Percentiles rank a stretch among this genome's conserved stretches.
Evolutionary conservation across 1,284 basidiomycete genomes (phyloP).

Genomic region (Pulchroboletus neoregius): DNA sequence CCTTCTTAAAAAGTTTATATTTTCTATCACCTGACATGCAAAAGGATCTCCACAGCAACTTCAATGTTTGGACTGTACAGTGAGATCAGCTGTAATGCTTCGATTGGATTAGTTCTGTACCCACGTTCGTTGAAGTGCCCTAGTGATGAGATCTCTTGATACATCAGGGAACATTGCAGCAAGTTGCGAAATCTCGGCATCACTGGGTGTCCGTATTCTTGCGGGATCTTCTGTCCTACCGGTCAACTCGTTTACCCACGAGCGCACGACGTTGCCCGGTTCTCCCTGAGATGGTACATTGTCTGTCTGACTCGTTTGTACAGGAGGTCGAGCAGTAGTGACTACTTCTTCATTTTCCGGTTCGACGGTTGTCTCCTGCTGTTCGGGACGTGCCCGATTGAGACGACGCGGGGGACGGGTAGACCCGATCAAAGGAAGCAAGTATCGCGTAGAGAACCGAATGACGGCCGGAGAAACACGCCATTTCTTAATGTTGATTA

Average conservation of each 20-base stretch:
- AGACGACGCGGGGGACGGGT: slow-evolving; percentile 52
- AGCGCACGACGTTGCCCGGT: slow-evolving; percentile 54
- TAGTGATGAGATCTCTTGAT: slow-evolving; percentile 69
- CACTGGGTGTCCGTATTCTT: slow-evolving; percentile 65
- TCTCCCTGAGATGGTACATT: slow-evolving; percentile 15
- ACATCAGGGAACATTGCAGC: slow-evolving; percentile 82
- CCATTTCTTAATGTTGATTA: slow-evolving; percentile 70
- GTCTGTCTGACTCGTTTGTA: slow-evolving; percentile 19
- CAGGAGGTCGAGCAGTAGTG: slow-evolving; percentile 48
- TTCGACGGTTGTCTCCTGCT: slow-evolving; percentile 20
- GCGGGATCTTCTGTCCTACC: slow-evolving; percentile 53
- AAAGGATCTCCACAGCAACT: slow-evolving; percentile 75
- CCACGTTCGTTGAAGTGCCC: slow-evolving; percentile 78
- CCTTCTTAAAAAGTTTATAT: neutral
- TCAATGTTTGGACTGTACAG: slow-evolving; percentile 65
- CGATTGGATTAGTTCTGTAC: slow-evolving; percentile 24
- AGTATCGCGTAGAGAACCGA: slow-evolving; percentile 45
- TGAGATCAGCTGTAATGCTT: slow-evolving; percentile 7
- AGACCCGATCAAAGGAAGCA: slow-evolving; percentile 64
- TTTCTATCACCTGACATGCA: slow-evolving; percentile 39
- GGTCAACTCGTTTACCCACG: slow-evolving; percentile 80
- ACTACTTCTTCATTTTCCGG: slow-evolving; percentile 49
- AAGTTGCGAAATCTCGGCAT: slow-evolving; percentile 71
- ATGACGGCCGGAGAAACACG: slow-evolving; percentile 61
- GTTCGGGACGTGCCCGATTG: slow-evolving; percentile 58